Evolutionary conservation across 768 basidiomycete genomes (phyloP).

Genomic region (Termitomyces sp.): DNA sequence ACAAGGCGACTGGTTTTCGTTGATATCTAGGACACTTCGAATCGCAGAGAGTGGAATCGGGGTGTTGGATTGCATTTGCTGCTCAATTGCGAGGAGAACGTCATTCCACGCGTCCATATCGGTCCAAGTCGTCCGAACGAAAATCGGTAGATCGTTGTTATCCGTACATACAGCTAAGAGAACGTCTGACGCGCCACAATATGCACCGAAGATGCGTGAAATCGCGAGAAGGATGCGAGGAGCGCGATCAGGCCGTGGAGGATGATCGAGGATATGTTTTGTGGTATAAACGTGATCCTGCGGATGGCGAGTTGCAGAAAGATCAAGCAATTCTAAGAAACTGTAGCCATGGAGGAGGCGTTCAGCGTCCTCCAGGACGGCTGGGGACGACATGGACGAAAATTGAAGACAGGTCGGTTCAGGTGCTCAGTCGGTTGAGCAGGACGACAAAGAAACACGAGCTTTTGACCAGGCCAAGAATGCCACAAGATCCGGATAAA

Average conservation of each 20-base stretch:
- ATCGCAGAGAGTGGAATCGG: conserved; percentile 11
- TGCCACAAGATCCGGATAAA: background rate
- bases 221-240: conserved; percentile 19
- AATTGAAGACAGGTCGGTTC: background rate
- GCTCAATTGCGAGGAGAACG: conserved; percentile 8
- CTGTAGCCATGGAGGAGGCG: conserved; percentile 23
- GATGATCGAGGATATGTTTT: background rate
- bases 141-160: background rate
- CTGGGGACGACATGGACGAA: background rate
- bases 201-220: conserved; percentile 24
- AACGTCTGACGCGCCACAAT: conserved; percentile 26
- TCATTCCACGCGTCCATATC: conserved; percentile 20
- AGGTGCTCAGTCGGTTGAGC: background rate
- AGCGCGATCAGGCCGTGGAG: background rate
- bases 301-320: conserved; percentile 24
- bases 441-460: background rate
- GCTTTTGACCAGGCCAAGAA: conserved; percentile 1
- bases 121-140: conserved; percentile 23
- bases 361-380: background rate
- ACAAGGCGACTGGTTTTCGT: conserved; percentile 23
- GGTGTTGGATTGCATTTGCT: conserved; percentile 2
- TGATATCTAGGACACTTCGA: conserved; percentile 19
- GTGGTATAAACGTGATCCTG: conserved; percentile 6
- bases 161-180: conserved; percentile 20
- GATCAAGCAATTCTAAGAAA: conserved; percentile 27